Evolutionary conservation across 805 yeast species (phyloP), one percentile per base, ranked within the genome.

Genomic region (Myxozyma melibiosi): DNA sequence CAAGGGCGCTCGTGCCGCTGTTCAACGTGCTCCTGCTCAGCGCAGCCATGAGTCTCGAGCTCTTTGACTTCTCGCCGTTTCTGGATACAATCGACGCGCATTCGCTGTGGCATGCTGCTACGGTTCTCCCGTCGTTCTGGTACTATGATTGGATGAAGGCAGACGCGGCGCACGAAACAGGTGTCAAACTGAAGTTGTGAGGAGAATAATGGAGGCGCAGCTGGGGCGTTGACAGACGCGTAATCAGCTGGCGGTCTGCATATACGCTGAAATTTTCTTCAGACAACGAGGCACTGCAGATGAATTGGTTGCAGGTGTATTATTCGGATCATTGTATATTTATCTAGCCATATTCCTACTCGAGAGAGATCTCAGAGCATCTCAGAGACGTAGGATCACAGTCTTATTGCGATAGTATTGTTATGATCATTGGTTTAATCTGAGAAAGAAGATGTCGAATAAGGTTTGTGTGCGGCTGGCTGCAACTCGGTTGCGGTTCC

Each of bases 61-160:
- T 92, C 35, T 87, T 90, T 71, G 99, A 92, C 72, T 94, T 94
- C 70, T 81, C 95, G 3, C 94, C 88, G 14, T 69, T 86, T 37
- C 74, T 67, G 49, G 86, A 79, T 64, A 77, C 88, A 38, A 66
- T 94, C 0, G 99, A 94, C 73, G 96, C 97, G 0, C 99, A 94
- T 72, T 83, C 97, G 0, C 67, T 92, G 38, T 94, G 99, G 99
- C 99, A 94, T 70, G 78, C 87, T 27, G 81, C 88, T 20, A 94
- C 99, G 0, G 84, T 91, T 1, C 70, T 89, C 67, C 98, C 98
- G 0, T 83, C 92, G 0, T 73, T 81, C 56, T 79, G 81, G 59
- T 82, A 96, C 82, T 91, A 86, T 70, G 81, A 80, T 53, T 78
- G 78, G 72, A 70, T 76, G 71, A 46, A 49, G 31, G 53, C 56